Evolutionary conservation across 1,284 basidiomycete genomes (phyloP), one percentile per base, ranked within the genome.

Genomic region (Microbotryum violaceum): DNA sequence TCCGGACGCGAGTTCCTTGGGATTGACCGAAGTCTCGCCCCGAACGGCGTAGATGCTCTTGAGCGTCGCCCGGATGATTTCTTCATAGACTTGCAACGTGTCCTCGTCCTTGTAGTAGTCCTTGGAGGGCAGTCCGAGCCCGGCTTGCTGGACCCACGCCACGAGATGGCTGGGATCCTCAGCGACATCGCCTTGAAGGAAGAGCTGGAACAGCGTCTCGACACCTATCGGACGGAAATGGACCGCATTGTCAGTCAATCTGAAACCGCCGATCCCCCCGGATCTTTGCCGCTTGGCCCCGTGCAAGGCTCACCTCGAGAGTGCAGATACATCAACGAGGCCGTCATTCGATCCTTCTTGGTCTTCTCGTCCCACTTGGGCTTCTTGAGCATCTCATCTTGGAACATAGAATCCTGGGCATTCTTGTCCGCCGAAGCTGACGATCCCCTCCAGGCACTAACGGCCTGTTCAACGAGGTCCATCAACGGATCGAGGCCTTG

Each of bases 101-200:
- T 79, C 78, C 58, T 85, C 78, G 64, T 97, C 93, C 31, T 87
- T 82, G 74, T 91, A 97, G 75, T 97, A 97, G 77, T 93, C 89
- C 85, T 89, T 70, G 49, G 91, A 85, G 1, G 93, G 93, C 16
- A 97, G 83, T 37, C 91, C 90, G 8, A 97, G 80, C 12, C 79
- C 81, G 8, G 87, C 83, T 72, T 97, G 93, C 67, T 82, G 85
- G 72, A 97, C 84, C 85, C 87, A 91, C 20, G 93, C 80, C 0
- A 84, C 83, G 82, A 94, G 91, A 51, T 82, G 77, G 69, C 92
- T 88, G 0, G 94, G 91, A 72, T 97, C 89, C n/a, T 83, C 80
- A 27, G 88, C 90, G 42, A 86, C 84, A 70, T 97, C 91, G 48
- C 94, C 93, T 61, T 96, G 91, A 62, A 94, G 82, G 31, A 78